Evolutionary conservation across 768 basidiomycete species (phyloP).

Genomic region (Lactarius hengduanensis): DNA sequence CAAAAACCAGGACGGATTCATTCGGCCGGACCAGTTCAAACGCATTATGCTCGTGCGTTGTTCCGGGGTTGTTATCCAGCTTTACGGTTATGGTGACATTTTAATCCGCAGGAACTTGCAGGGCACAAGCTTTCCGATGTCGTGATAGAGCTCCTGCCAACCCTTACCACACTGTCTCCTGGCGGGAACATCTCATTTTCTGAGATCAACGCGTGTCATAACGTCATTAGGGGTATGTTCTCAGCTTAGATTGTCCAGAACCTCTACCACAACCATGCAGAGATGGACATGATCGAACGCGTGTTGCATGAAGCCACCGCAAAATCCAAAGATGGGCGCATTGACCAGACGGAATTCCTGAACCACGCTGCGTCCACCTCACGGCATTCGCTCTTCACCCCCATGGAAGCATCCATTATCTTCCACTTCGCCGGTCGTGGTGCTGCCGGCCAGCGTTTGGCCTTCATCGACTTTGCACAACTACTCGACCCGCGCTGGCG

Average conservation of each 20-base stretch:
- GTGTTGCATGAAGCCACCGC: slow-evolving; percentile 88
- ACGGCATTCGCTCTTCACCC: slow-evolving; percentile 93
- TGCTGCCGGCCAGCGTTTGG: slow-evolving; percentile 61
- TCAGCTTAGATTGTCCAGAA: slow-evolving; percentile 7
- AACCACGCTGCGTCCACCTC: slow-evolving; percentile 83
- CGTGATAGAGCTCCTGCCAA: slow-evolving; percentile 89
- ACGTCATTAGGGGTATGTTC: slow-evolving; percentile 80
- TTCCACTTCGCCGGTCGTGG: slow-evolving; percentile 97
- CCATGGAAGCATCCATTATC: slow-evolving; percentile 97
- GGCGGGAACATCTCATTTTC: slow-evolving; percentile 93
- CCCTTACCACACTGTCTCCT: slow-evolving; percentile 84
- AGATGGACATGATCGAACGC: slow-evolving; percentile 97
- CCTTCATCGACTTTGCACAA: slow-evolving; percentile 89
- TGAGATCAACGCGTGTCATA: slow-evolving; percentile 96
- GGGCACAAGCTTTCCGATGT: slow-evolving; percentile 96
- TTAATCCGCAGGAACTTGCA: slow-evolving; percentile 72
- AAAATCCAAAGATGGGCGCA: slow-evolving; percentile 92
- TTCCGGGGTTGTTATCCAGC: background rate
- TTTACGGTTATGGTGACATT: background rate
- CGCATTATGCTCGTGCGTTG: slow-evolving; percentile 82
- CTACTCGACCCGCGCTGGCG: slow-evolving; percentile 89
- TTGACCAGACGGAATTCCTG: slow-evolving; percentile 94
- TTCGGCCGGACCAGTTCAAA: slow-evolving; percentile 91
- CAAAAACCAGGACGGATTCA: slow-evolving; percentile 88
- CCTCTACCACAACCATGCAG: slow-evolving; percentile 37